Percentiles rank a stretch among this genome's conserved stretches.
Evolutionary conservation across 371 early-diverging fungal species (phyloP).

Genomic region (Mortierella sp.): DNA sequence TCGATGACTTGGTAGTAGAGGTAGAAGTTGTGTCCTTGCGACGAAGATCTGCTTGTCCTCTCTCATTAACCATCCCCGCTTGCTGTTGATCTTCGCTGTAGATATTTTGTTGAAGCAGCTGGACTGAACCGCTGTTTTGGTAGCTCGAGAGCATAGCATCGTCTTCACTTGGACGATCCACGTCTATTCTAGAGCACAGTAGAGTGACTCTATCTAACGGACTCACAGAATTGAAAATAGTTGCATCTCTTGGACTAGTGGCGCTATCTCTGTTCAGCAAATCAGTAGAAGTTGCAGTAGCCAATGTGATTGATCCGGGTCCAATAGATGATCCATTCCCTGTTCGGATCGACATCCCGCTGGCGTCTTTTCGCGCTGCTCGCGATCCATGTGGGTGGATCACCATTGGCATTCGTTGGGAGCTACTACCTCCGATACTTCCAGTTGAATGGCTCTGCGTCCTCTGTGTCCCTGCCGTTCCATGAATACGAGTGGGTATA

Average conservation of each 20-base stretch:
- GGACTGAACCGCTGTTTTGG: slow-evolving; percentile 3
- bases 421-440: slow-evolving; percentile 34
- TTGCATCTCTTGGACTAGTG: slow-evolving; percentile 36
- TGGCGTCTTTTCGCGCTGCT: slow-evolving; percentile 21
- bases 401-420: slow-evolving; percentile 39
- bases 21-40: slow-evolving; percentile 55
- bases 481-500: slow-evolving; percentile 50
- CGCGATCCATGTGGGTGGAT: slow-evolving; percentile 18
- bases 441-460: slow-evolving; percentile 49
- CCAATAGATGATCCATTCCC: slow-evolving; percentile 45
- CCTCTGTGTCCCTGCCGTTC: slow-evolving; percentile 22
- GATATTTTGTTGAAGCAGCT: not conserved
- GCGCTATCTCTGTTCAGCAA: slow-evolving; percentile 25
- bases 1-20: slow-evolving; percentile 52
- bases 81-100: not conserved
- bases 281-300: slow-evolving; percentile 26
- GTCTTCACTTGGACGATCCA: slow-evolving; percentile 17
- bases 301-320: slow-evolving; percentile 33
- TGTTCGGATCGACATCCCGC: slow-evolving; percentile 38
- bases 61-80: not conserved
- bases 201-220: slow-evolving; percentile 46
- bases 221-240: slow-evolving; percentile 50
- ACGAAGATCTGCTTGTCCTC: slow-evolving; percentile 5
- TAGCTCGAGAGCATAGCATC: slow-evolving; percentile 11
- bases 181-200: slow-evolving; percentile 46